Conservation (phyloP, 768 basidiomycete genomes). For the Lyophyllum decastes region DNA sequence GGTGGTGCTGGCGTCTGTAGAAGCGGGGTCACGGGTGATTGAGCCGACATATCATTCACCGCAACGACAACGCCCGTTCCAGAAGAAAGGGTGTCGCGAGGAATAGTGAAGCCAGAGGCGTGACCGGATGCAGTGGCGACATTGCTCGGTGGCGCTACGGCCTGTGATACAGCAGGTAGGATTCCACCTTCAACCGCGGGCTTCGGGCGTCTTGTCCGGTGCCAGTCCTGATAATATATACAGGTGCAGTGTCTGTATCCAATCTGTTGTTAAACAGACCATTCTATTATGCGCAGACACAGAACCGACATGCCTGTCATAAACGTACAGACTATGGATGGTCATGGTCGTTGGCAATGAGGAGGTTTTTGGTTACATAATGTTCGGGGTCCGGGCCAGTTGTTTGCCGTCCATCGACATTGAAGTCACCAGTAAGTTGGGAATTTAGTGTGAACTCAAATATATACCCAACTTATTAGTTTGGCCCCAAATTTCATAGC, state of each 20-base stretch:
- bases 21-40: constrained; percentile 36
- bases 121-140: constrained; percentile 32
- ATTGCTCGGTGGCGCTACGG: constrained; percentile 43
- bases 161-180: constrained; percentile 78
- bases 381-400: too few species aligned
- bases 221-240: constrained; percentile 96
- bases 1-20: constrained; percentile 34
- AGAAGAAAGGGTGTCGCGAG: constrained; percentile 67
- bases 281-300: not conserved
- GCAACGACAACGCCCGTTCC: constrained; percentile 72
- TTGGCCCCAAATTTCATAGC: too few species aligned
- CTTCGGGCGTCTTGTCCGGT: constrained; percentile 74
- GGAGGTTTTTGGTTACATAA: constrained; percentile 17
- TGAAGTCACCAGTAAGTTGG: too few species aligned
- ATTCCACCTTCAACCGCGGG: constrained; percentile 73
- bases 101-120: constrained; percentile 49
- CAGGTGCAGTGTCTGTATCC: constrained; percentile 79
- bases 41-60: constrained; percentile 40
- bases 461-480: too few species aligned
- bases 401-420: too few species aligned
- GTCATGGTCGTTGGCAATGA: constrained; percentile 63
- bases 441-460: too few species aligned
- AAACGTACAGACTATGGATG: constrained; percentile 91
- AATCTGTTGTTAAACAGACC: constrained; percentile 8
- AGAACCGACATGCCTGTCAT: constrained; percentile 65